Conservation (phyloP, 2,329 filamentous ascomycete species). For the Alternaria longipes region DNA sequence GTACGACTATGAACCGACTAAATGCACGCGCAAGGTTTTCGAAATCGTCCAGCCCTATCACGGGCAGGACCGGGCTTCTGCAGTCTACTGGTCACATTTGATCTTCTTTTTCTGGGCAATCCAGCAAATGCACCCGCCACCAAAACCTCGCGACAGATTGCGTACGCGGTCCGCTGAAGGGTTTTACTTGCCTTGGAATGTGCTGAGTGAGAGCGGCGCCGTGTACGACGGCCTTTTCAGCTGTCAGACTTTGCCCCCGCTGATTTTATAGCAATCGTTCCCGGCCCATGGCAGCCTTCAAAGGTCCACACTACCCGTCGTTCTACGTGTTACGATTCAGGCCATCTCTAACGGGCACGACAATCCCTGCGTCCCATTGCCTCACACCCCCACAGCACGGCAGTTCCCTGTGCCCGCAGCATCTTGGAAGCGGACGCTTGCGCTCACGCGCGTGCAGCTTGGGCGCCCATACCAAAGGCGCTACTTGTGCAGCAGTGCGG, state of each 20-base stretch:
- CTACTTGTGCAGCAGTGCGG: conserved; percentile 32
- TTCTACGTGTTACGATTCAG: conserved; percentile 28
- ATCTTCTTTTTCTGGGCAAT: conserved; percentile 33
- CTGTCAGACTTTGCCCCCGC: conserved; percentile 27
- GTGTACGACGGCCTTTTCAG: conserved; percentile 24
- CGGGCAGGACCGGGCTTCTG: conserved; percentile 26
- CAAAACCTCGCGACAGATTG: conserved; percentile 1
- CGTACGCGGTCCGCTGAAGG: conserved; percentile 20
- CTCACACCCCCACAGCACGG: conserved; percentile 49
- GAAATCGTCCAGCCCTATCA: conserved; percentile 33
- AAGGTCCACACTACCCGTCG: conserved; percentile 25
- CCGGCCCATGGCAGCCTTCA: conserved; percentile 22
- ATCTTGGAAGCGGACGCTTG: conserved; percentile 35
- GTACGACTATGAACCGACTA: conserved; percentile 15
- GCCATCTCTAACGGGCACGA: conserved; percentile 28
- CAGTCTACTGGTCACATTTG: conserved; percentile 34
- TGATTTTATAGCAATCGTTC: conserved; percentile 28
- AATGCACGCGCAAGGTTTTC: conserved; percentile 22
- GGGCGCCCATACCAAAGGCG: conserved; percentile 25
- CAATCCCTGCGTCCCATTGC: conserved; percentile 34
- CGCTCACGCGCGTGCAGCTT: conserved; percentile 33
- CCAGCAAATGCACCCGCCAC: conserved; percentile 35
- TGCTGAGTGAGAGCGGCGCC: conserved; percentile 33
- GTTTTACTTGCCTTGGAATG: conserved; percentile 17
- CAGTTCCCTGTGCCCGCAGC: conserved; percentile 48